These are phyloP conservation scores for Juncus inflexus DNA, from an alignment of 176 grass and related monocot species.

Conservation along the genomic window DNA sequence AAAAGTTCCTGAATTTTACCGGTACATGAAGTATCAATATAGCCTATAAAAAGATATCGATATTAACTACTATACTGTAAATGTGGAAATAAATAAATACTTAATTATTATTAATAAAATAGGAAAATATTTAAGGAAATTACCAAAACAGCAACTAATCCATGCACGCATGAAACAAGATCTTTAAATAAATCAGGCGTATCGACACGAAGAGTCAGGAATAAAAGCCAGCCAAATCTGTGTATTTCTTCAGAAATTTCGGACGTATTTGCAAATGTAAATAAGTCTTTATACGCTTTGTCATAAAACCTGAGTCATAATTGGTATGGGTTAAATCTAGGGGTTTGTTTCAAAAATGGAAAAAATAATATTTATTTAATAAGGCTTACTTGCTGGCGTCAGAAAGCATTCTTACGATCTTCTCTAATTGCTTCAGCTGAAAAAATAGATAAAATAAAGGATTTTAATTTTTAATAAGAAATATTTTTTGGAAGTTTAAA, in stretches of 20 bases:
- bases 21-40: slow-evolving; percentile 92
- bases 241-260: slow-evolving; percentile 42
- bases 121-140: slow-evolving; percentile 19
- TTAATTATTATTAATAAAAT: slow-evolving; percentile 6
- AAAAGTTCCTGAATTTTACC: slow-evolving; percentile 59
- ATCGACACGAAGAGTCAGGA: slow-evolving; percentile 66
- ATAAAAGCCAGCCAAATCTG: slow-evolving; percentile 81
- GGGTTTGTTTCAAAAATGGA: not conserved
- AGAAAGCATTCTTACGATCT: slow-evolving; percentile 47
- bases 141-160: slow-evolving; percentile 80
- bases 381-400: slow-evolving; percentile 64
- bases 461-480: not conserved
- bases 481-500: slow-evolving; percentile 5
- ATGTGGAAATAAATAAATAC: not conserved
- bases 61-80: slow-evolving; percentile 15
- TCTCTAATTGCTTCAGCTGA: slow-evolving; percentile 67
- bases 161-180: slow-evolving; percentile 82
- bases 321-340: not conserved
- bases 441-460: slow-evolving; percentile 27
- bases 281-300: slow-evolving; percentile 70
- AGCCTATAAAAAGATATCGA: slow-evolving; percentile 45
- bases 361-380: slow-evolving; percentile 5
- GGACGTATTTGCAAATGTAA: slow-evolving; percentile 38
- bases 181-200: slow-evolving; percentile 62
- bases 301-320: slow-evolving; percentile 63